A percentile compares a stretch with the other conserved stretches of the same genome.
Evolutionary conservation across 2,329 filamentous ascomycete genomes (phyloP).

Genomic region (Alternaria solani): DNA sequence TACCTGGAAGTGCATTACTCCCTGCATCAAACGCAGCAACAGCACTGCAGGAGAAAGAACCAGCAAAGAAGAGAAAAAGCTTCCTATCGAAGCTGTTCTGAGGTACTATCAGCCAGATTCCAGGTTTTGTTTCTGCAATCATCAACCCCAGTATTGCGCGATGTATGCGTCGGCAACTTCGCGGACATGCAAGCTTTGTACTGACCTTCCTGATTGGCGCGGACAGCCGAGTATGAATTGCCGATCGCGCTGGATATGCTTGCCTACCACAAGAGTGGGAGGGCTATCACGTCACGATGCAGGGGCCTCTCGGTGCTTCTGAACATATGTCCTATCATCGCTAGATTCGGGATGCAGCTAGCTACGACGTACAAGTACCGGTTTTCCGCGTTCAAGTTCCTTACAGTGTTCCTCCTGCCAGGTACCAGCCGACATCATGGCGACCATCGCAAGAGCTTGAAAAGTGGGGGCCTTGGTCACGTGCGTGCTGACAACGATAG

Average conservation of each 20-base stretch:
- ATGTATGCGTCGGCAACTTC: background rate
- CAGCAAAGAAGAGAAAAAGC: slow-evolving; percentile 33
- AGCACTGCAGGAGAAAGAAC: slow-evolving; percentile 1
- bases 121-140: background rate
- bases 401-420: background rate
- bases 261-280: slow-evolving; percentile 12
- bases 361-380: slow-evolving; percentile 19
- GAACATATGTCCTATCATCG: background rate
- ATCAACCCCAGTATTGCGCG: background rate
- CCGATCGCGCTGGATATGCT: slow-evolving; percentile 12
- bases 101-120: background rate
- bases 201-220: slow-evolving; percentile 18
- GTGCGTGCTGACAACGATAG: slow-evolving; percentile 22
- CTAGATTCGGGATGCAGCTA: slow-evolving; percentile 14
- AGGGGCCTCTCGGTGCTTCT: slow-evolving; percentile 1
- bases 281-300: slow-evolving; percentile 16
- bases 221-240: slow-evolving; percentile 9
- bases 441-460: slow-evolving; percentile 27
- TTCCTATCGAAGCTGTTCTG: slow-evolving; percentile 36
- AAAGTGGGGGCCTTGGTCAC: slow-evolving; percentile 21
- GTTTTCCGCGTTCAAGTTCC: slow-evolving; percentile 1
- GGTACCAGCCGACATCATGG: slow-evolving; percentile 18
- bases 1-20: slow-evolving; percentile 23
- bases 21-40: slow-evolving; percentile 20
- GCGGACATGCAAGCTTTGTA: slow-evolving; percentile 6